phyloP scores from a whole-genome alignment of 441 rosid species.

The Pelargonium australe region DNA sequence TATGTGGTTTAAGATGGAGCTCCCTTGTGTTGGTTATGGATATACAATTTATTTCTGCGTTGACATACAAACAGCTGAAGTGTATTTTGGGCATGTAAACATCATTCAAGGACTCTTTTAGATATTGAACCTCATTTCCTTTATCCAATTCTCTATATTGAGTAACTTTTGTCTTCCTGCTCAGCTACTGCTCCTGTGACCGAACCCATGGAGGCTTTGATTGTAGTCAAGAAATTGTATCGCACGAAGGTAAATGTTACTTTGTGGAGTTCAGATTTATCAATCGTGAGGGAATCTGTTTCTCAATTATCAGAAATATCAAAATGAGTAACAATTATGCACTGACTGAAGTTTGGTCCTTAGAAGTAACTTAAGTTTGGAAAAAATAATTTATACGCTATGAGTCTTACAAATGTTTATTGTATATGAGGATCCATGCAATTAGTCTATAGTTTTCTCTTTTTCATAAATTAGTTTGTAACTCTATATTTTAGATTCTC shows the following conservation, averaged over 20 bases:
- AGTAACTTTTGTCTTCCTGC: constrained; percentile 16
- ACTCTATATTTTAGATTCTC: neutral
- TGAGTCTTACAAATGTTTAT: neutral
- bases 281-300: neutral
- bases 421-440: neutral
- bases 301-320: neutral
- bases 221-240: constrained; percentile 76
- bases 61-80: neutral
- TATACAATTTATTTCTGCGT: neutral
- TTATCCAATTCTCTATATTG: constrained; percentile 13
- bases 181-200: constrained; percentile 88
- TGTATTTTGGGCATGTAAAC: neutral
- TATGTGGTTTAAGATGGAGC: neutral
- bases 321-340: neutral
- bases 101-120: neutral
- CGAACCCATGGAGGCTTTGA: constrained; percentile 95
- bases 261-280: constrained; percentile 4
- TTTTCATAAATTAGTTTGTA: neutral
- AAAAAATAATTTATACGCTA: neutral
- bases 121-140: neutral
- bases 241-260: constrained; percentile 50
- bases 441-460: neutral
- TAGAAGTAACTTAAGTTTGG: neutral
- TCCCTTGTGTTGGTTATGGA: neutral
- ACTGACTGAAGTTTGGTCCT: neutral